phyloP scores from a whole-genome alignment of 75 land plant genomes.

The Gnetum montanum region DNA sequence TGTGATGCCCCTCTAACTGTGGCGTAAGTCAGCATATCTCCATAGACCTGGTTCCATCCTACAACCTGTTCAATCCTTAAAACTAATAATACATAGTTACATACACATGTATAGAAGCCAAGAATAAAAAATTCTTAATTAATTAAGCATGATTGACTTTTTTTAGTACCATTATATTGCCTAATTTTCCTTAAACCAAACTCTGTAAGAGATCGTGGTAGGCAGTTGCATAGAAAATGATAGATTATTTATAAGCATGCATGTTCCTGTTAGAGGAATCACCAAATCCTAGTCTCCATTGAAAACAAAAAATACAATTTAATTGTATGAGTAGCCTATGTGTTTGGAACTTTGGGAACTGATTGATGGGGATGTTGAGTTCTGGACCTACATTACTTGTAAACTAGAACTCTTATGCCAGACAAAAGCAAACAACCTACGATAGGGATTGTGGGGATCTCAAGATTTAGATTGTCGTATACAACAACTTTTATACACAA shows the following conservation, averaged over 20 bases:
- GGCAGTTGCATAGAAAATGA: conserved; percentile 2
- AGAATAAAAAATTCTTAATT: neutral
- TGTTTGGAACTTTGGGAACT: neutral
- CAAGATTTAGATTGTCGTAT: conserved; percentile 3
- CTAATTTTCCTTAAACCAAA: conserved; percentile 20
- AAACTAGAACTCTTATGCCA: conserved; percentile 7
- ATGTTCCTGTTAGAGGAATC: conserved; percentile 29
- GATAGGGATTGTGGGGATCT: conserved; percentile 9
- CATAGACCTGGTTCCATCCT: conserved; percentile 31
- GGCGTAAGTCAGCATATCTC: conserved; percentile 15
- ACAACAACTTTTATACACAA: neutral
- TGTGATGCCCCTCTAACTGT: conserved; percentile 40
- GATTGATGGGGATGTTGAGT: neutral
- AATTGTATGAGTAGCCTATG: neutral
- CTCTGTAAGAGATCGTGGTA: conserved; percentile 15
- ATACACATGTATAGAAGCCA: neutral
- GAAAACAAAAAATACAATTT: neutral
- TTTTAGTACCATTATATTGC: neutral
- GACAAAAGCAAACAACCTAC: conserved; percentile 3
- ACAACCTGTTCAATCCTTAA: conserved; percentile 6
- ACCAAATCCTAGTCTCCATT: conserved; percentile 43
- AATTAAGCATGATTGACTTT: neutral
- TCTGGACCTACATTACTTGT: conserved; percentile 1
- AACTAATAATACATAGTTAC: neutral
- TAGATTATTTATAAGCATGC: conserved; percentile 11